Conservation (phyloP, 805 yeast species). For the Sugiyamaella chiloensis region DNA sequence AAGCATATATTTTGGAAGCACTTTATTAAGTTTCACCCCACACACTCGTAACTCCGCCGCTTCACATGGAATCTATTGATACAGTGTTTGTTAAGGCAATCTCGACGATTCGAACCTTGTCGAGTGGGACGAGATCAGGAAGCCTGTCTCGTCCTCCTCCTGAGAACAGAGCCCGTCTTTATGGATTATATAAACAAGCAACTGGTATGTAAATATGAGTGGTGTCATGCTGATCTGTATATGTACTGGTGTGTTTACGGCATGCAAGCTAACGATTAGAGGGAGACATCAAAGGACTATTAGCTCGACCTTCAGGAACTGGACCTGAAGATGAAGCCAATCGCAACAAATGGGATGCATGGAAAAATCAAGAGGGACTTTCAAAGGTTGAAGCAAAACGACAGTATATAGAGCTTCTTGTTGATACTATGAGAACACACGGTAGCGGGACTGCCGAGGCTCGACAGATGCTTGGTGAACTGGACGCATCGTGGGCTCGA, state of each 20-base stretch:
- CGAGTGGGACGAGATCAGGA: conserved; percentile 59
- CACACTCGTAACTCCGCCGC: conserved; percentile 6
- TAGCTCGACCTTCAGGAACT: conserved; percentile 62
- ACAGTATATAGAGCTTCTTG: conserved; percentile 60
- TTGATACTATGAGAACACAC: conserved; percentile 68
- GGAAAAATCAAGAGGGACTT: conserved; percentile 73
- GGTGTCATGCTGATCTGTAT: no score
- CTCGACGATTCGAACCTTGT: conserved; percentile 68
- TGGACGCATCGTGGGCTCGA: conserved; percentile 67
- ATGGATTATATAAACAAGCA: conserved; percentile 85
- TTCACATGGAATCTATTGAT: conserved; percentile 39
- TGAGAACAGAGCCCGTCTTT: conserved; percentile 60
- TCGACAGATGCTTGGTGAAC: conserved; percentile 58
- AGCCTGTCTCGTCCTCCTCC: conserved; percentile 75
- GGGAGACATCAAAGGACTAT: conserved; percentile 70
- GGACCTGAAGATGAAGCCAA: conserved; percentile 63
- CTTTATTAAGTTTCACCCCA: background rate
- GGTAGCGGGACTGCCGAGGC: conserved; percentile 68
- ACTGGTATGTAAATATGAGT: conserved; percentile 40
- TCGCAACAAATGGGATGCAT: conserved; percentile 75
- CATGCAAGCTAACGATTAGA: conserved; percentile 38
- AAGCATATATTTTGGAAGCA: background rate
- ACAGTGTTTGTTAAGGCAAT: conserved; percentile 81
- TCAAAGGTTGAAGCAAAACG: conserved; percentile 70
- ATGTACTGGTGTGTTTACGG: no score